Evolutionary conservation across 1,139 yeast genomes (phyloP), one percentile per base, ranked within the genome.

Genomic region (Suhomyces ambrosiae): DNA sequence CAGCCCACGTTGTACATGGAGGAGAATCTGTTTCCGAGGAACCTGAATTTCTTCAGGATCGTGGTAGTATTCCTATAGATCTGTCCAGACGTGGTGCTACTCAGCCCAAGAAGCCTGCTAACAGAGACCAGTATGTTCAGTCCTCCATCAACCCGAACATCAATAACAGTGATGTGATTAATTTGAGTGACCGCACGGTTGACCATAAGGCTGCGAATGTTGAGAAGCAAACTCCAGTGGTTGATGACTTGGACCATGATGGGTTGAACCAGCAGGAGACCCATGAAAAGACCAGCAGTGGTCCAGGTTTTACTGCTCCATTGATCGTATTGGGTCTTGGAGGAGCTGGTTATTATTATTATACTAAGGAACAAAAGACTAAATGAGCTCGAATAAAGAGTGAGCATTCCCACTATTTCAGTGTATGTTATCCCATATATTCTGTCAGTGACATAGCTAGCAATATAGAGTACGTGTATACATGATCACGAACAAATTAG

Each of bases 231-330:
- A 45, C 60, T 7, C 49, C 48, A 24, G 68, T 69, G 27, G 60
- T 68, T 18, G 74, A 70, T 35, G 75, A 71, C 43, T 54, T 65
- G 38, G 75, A 69, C 34, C 72, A 66, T 44, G 74, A 60, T 45
- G 56, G 58, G 30, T 38, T 45, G 41, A 42, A 45, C 36, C 33
- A 30, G 16, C 38, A 35, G 23, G 33, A 25, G 13, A 7, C 26
- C 10, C 30, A 25, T 17, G 33, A 35, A 15, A 15, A 25, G 13
- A 23, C 30, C 22, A 15, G 12, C 14, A 24, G 15, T 15, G 39
- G 40, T 30, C 8, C 19, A 19, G 35, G 41, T 4, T 29, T 15
- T 18, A 38, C 34, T 12, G 32, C 40, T 9, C 50, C 50, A 5
- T 41, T 48, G 44, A 35, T 38, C 14, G 38, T 47, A 21, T 26